Base-by-base conservation (phyloP, 2,329 filamentous ascomycete genomes). In the Stagonosporopsis chrysanthemi region DNA sequence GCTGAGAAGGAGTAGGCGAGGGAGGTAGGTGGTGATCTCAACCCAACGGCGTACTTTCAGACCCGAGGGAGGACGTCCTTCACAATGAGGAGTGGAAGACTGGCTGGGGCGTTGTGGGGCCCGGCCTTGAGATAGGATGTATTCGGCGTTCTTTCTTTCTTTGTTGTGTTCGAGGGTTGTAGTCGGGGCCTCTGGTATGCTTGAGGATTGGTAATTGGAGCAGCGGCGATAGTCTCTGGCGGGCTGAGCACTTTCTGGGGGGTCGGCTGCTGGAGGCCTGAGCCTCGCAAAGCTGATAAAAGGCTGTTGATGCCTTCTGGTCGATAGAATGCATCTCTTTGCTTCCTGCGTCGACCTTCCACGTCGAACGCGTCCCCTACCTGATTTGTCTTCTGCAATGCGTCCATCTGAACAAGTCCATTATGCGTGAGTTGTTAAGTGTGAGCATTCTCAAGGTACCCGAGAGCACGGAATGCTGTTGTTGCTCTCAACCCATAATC, bases 21-120 rank as follows among this genome's bases (percentile, higher is more conserved):
- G 45, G 15, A 4, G 28, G 23, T 8, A 19, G 9, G 24, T n/a
- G 24, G 31, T 28, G 39, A 41, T 49, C 45, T 49, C 45, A 48
- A 44, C 45, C 52, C 39, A 24, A 54, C 12, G 29, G 52, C 17
- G 38, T 42, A 33, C 6, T 36, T 53, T 47, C 51, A 49, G 39
- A 38, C 39, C 52, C 36, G 44, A 42, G 39, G 44, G 44, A 54
- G 44, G 44, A 49, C 39, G 38, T 31, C 52, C 39, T 38, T 36
- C 31, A 54, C 44, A 43, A 39, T 15, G 39, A 17, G 44, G 52
- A 54, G 39, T 33, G 40, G 45, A 38, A 29, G 39, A 49, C 45
- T 39, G 52, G 42, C 31, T 23, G 3, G 33, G 39, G 29, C 48
- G 29, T 51, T 39, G 48, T 22, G 39, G 48, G 17, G 48, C 39